Evolutionary conservation across 148 eudicot genomes (phyloP).

Genomic region (Pouteria glomerata): DNA sequence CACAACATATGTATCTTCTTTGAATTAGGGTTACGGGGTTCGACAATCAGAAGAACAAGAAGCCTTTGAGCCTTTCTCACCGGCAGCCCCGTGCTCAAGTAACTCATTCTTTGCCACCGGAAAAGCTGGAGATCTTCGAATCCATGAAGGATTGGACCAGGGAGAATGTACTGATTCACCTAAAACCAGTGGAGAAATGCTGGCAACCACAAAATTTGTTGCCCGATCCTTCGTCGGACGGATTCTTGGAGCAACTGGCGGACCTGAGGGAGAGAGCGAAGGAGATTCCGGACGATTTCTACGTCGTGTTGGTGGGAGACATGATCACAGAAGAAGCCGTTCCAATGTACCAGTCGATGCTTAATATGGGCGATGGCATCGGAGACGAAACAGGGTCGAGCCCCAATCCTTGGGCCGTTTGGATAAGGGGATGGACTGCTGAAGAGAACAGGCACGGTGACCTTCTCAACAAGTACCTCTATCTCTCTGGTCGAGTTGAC

Average conservation of each 20-base stretch:
- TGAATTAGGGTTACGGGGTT: slow-evolving; percentile 11
- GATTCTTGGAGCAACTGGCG: slow-evolving; percentile 19
- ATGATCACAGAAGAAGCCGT: slow-evolving; percentile 32
- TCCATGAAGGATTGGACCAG: slow-evolving; percentile 12
- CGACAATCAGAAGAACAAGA: too few species aligned
- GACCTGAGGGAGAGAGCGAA: slow-evolving; percentile 26
- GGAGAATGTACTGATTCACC: slow-evolving; percentile 14
- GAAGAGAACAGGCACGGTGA: slow-evolving; percentile 29
- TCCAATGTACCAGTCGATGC: slow-evolving; percentile 26
- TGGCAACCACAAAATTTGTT: slow-evolving; percentile 23
- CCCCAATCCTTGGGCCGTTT: slow-evolving; percentile 18
- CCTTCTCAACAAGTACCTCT: slow-evolving; percentile 24
- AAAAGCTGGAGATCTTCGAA: slow-evolving; percentile 17
- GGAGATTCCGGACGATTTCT: slow-evolving; percentile 24
- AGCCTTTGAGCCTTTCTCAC: slow-evolving; percentile 14
- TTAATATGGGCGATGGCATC: slow-evolving; percentile 22
- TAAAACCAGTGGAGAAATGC: slow-evolving; percentile 19
- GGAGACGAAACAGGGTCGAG: slow-evolving; percentile 25
- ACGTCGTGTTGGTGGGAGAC: slow-evolving; percentile 26
- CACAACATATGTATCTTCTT: too few species aligned
- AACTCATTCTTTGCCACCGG: slow-evolving; percentile 17
- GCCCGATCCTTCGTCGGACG: slow-evolving; percentile 21
- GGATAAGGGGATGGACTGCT: slow-evolving; percentile 30
- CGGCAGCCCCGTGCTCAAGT: slow-evolving; percentile 16
- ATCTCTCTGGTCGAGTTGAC: slow-evolving; percentile 25